Conservation (phyloP, 2,329 filamentous ascomycete species). For the Penicillium sumatraense region DNA sequence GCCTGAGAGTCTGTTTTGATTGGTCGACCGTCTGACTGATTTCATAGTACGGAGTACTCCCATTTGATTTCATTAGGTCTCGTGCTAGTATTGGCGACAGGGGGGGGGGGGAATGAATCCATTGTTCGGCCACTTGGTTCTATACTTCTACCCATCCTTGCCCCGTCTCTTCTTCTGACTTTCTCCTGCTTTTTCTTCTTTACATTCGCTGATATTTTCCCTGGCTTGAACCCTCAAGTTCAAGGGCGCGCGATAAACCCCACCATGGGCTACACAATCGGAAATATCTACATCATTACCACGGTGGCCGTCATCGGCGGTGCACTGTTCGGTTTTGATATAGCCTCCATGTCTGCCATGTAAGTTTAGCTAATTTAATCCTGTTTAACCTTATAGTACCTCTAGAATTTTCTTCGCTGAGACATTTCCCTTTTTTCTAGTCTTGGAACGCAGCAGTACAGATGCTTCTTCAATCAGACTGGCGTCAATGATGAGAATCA, state of each 20-base stretch:
- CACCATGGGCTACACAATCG: slow-evolving; percentile 46
- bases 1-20: not conserved
- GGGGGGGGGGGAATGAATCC: too few species aligned
- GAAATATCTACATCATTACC: slow-evolving; percentile 64
- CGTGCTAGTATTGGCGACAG: not conserved
- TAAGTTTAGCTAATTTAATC: slow-evolving; percentile 6
- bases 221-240: not conserved
- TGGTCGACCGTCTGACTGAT: not conserved
- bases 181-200: not conserved
- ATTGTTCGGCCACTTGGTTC: not conserved
- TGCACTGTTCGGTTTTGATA: slow-evolving; percentile 78
- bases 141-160: not conserved
- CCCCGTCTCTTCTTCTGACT: not conserved
- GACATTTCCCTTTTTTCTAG: slow-evolving; percentile 13
- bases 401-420: not conserved
- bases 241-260: not conserved
- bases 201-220: not conserved
- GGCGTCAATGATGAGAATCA: slow-evolving; percentile 32
- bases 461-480: slow-evolving; percentile 70
- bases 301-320: slow-evolving; percentile 67
- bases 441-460: slow-evolving; percentile 70
- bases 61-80: not conserved
- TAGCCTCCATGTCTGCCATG: slow-evolving; percentile 73
- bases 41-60: not conserved
- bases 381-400: not conserved